Conservation (phyloP, 257 asterid genomes). For the Gardenia jasminoides region DNA sequence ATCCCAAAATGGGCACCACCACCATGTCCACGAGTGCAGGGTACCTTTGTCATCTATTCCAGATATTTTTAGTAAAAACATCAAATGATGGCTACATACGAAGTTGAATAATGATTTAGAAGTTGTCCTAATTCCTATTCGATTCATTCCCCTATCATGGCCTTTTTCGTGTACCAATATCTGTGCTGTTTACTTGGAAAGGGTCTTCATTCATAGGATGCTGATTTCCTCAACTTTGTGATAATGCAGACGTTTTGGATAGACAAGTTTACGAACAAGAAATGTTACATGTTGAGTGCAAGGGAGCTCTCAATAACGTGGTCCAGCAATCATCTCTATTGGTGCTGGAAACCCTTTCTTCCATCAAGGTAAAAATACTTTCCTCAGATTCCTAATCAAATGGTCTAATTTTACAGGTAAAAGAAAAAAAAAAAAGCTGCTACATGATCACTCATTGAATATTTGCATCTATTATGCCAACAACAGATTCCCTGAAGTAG, state of each 20-base stretch:
- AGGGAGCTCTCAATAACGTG: constrained; percentile 62
- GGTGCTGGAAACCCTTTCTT: constrained; percentile 72
- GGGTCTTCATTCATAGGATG: background rate
- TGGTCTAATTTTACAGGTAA: too few relatives aligned
- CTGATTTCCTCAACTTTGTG: background rate
- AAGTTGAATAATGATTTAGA: background rate
- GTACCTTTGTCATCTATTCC: background rate
- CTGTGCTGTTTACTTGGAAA: too few relatives aligned
- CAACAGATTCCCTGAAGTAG: constrained; percentile 35
- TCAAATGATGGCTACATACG: background rate
- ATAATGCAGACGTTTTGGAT: constrained; percentile 54
- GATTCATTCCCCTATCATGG: background rate
- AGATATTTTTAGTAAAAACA: background rate
- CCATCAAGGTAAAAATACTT: constrained; percentile 8
- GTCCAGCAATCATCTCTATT: constrained; percentile 50
- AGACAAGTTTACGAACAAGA: constrained; percentile 48
- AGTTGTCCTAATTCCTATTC: too few relatives aligned
- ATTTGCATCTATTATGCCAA: background rate
- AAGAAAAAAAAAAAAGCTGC: too few relatives aligned
- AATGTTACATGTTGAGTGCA: constrained; percentile 64
- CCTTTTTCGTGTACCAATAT: background rate
- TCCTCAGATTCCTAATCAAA: background rate
- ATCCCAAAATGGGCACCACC: background rate
- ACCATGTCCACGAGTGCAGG: background rate
- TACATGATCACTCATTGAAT: too few relatives aligned